phyloP scores from a whole-genome alignment of 192 early-diverging fungal genomes.

The Allomyces macrogynus region DNA sequence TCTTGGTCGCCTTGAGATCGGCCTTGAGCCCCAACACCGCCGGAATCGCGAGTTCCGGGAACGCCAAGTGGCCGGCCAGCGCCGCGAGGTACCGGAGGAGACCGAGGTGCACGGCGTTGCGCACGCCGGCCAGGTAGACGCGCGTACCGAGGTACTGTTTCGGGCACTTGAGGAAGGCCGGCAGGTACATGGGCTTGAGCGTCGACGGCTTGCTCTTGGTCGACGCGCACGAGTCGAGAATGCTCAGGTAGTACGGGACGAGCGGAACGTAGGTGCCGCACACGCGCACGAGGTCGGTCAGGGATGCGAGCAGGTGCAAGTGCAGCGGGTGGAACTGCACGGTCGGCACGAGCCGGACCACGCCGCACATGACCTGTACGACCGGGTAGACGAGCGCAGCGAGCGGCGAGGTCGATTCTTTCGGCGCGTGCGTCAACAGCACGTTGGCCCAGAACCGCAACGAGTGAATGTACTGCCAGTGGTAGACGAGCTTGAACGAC shows the following conservation, averaged over 20 bases:
- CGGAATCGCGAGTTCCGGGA: constrained; percentile 84
- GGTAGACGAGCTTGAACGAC: constrained; percentile 75
- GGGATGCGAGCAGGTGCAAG: constrained; percentile 55
- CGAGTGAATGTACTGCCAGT: constrained; percentile 93
- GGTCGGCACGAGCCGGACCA: constrained; percentile 62
- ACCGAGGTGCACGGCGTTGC: constrained; percentile 52
- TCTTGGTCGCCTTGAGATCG: constrained; percentile 53
- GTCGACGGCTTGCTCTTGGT: constrained; percentile 52
- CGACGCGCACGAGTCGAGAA: constrained; percentile 49
- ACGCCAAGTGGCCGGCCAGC: constrained; percentile 59
- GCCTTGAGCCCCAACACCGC: constrained; percentile 67
- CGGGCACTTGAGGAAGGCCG: constrained; percentile 52
- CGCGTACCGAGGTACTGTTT: constrained; percentile 66
- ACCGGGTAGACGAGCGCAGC: constrained; percentile 74
- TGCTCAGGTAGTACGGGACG: constrained; percentile 65
- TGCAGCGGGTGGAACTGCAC: constrained; percentile 82
- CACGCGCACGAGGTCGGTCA: constrained; percentile 47
- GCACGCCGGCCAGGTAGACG: constrained; percentile 60
- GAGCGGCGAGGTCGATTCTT: constrained; percentile 14
- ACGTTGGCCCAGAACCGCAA: constrained; percentile 80
- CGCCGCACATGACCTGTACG: constrained; percentile 54
- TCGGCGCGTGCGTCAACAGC: constrained; percentile 45
- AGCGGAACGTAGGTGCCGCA: constrained; percentile 70
- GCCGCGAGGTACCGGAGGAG: constrained; percentile 57
- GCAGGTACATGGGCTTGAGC: constrained; percentile 66